Conservation (phyloP, 1,139 yeast species). For the Blastobotrys illinoisensis region DNA sequence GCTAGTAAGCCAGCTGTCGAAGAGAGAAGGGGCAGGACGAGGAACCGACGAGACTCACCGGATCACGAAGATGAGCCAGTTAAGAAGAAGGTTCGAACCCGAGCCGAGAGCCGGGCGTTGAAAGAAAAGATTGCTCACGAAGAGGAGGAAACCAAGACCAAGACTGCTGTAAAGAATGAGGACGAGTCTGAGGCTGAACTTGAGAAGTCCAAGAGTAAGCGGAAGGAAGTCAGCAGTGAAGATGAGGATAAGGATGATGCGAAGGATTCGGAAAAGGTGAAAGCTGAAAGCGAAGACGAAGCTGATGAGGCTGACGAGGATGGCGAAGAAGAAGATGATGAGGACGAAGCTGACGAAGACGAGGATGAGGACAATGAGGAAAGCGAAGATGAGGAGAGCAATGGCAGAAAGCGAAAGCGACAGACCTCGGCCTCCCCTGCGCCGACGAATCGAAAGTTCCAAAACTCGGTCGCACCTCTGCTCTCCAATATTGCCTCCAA, state of each 20-base stretch:
- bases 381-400: constrained; percentile 10
- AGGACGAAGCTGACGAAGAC: constrained; percentile 11
- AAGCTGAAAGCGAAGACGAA: constrained; percentile 9
- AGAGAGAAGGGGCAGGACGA: constrained; percentile 1
- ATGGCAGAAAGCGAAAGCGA: constrained; percentile 19
- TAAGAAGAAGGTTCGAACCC: neutral
- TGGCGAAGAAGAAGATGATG: constrained; percentile 7
- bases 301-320: constrained; percentile 6
- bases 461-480: constrained; percentile 41
- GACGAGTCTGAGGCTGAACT: constrained; percentile 5
- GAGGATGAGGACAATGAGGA: constrained; percentile 3
- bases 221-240: constrained; percentile 4
- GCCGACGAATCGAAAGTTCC: constrained; percentile 26
- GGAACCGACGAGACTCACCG: constrained; percentile 1
- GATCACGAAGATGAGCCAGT: neutral
- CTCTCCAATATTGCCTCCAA: constrained; percentile 63
- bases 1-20: constrained; percentile 5
- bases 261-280: neutral
- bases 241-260: neutral
- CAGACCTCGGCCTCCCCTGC: constrained; percentile 20
- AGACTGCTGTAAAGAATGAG: constrained; percentile 9
- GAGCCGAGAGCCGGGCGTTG: neutral
- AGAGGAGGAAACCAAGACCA: constrained; percentile 6
- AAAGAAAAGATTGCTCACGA: neutral
- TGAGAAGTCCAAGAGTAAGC: constrained; percentile 3